Evolutionary conservation across 495 filamentous ascomycete genomes (phyloP).

Genomic region (Trichoderma orchidacearum): DNA sequence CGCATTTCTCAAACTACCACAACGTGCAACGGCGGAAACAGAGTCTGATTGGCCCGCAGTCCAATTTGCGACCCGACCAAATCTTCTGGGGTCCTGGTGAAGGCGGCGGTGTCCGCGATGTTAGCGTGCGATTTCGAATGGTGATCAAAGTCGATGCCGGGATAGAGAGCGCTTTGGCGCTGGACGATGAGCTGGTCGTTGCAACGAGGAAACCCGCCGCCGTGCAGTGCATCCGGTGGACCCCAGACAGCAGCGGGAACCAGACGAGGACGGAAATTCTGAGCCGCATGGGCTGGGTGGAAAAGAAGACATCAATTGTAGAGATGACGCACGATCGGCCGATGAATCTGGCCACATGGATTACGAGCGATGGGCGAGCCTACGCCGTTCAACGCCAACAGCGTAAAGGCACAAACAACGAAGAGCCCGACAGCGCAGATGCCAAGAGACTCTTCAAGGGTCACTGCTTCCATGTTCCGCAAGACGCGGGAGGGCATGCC

Average conservation of each 20-base stretch:
- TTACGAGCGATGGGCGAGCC: constrained; percentile 77
- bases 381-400: constrained; percentile 66
- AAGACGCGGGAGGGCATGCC: constrained; percentile 42
- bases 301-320: constrained; percentile 57
- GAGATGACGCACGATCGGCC: constrained; percentile 95
- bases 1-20: constrained; percentile 52
- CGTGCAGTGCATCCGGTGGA: constrained; percentile 93
- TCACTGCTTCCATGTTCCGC: constrained; percentile 76
- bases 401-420: constrained; percentile 12
- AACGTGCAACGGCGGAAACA: constrained; percentile 58
- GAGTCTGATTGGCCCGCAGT: constrained; percentile 50
- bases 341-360: constrained; percentile 94
- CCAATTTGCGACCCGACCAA: constrained; percentile 35
- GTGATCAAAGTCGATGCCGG: constrained; percentile 97
- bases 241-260: constrained; percentile 59
- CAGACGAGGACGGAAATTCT: constrained; percentile 88
- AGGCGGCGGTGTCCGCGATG: constrained; percentile 68
- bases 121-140: constrained; percentile 88
- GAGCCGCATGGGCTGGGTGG: constrained; percentile 72
- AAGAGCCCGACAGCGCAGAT: constrained; percentile 14
- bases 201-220: constrained; percentile 88
- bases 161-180: constrained; percentile 70
- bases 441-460: constrained; percentile 68
- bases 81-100: constrained; percentile 52
- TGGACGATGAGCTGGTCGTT: constrained; percentile 89